Evolutionary conservation across 225 moss, liverwort and hornwort genomes (phyloP).

Genomic region (Pseudisothecium myosuroides): DNA sequence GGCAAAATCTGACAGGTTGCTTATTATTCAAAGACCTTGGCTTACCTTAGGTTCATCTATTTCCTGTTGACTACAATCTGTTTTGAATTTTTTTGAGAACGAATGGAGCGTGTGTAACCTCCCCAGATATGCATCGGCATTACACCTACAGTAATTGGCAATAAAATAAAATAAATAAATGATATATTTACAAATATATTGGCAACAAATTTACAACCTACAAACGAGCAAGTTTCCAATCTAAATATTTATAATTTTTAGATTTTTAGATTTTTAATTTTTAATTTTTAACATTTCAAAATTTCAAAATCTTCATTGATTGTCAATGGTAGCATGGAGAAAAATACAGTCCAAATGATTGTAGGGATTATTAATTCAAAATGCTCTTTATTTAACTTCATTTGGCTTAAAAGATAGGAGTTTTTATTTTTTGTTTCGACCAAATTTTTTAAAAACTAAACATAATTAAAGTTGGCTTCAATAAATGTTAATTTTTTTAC

Average conservation of each 20-base stretch:
- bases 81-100: not conserved
- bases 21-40: no score
- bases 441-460: not conserved
- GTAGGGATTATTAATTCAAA: not conserved
- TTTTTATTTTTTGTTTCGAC: not conserved
- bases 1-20: not conserved
- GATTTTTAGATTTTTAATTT: not conserved
- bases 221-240: accelerated
- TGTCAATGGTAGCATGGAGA: not conserved
- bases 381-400: not conserved
- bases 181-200: not conserved
- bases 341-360: accelerated
- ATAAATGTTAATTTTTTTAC: no score
- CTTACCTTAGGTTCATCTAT: no score
- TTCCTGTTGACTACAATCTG: not conserved
- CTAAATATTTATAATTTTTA: not conserved
- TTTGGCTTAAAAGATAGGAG: not conserved
- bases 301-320: not conserved
- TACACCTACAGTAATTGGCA: no score
- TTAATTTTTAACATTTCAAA: not conserved
- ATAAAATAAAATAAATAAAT: no score
- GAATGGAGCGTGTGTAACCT: not conserved
- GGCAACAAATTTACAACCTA: not conserved
- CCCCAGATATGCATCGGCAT: no score
- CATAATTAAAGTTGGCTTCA: not conserved